Base-by-base conservation (phyloP, 495 filamentous ascomycete genomes). In the Podospora sp. region DNA sequence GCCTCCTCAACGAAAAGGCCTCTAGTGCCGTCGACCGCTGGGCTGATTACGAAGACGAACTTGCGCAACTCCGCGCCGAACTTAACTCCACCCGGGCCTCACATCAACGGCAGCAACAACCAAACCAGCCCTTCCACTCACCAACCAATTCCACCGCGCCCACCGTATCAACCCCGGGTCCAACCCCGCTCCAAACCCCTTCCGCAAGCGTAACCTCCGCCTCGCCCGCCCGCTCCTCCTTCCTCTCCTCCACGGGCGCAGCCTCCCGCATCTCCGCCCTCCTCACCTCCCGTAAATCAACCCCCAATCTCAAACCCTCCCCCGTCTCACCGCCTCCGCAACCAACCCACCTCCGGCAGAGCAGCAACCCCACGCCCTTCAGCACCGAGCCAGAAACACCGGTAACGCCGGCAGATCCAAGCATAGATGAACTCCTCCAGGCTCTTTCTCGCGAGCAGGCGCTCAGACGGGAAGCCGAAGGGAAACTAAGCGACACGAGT, bases 31-130 rank as follows among this genome's bases (percentile, higher is more conserved):
- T 83, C 65, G 89, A 93, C 80, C 91, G 92, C 81, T 88, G 93
- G 78, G 91, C 93, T 73, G 92, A 97, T 81, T 97, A 97, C 85
- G 95, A 99, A 85, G 92, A 96, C 76, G 92, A 97, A 78, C 79
- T 97, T 8, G 85, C 84, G 65, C 83, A 83, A 35, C 83, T 93
- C 61, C 88, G 88, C 70, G 75, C 85, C 68, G 82, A 79, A 62
- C 74, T 69, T 53, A 21, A 46, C 53, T 11, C 40, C 11, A 24
- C 20, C n/a, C 65, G 26, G 4, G 26, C 12, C 20, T 26, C 20
- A 52, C 57, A 22, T 20, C 57, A 25, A n/a, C 56, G 46, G 24
- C 63, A 58, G 27, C 27, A n/a, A 14, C 53, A n/a, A 14, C 22
- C 24, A 9, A 33, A 27, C 26, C 18, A 22, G 6, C 26, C 24